Percentiles rank a stretch among this genome's conserved stretches.
Conservation (phyloP, 2,329 filamentous ascomycete genomes). For the Byssoonygena ceratinophila region DNA sequence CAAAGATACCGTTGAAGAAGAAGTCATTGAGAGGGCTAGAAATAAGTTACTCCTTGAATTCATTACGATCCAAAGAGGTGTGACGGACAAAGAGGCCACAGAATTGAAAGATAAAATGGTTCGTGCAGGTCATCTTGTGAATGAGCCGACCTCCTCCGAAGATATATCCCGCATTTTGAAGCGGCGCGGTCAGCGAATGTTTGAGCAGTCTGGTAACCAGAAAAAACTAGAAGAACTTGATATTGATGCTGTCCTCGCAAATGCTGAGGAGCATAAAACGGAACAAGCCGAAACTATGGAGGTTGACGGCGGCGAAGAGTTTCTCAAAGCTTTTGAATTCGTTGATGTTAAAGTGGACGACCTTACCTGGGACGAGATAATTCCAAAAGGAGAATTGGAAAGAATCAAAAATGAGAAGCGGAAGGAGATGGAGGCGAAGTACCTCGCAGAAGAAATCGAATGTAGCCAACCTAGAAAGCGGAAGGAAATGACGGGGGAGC, state of each 20-base stretch:
- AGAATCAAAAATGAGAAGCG: constrained; percentile 84
- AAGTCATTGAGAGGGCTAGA: constrained; percentile 86
- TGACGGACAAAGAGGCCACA: constrained; percentile 85
- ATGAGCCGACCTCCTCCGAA: constrained; percentile 79
- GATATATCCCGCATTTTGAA: constrained; percentile 96
- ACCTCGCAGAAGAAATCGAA: constrained; percentile 69
- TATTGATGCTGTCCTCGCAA: constrained; percentile 92
- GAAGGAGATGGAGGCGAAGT: constrained; percentile 68
- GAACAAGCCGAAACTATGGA: constrained; percentile 90
- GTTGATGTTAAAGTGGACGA: constrained; percentile 92
- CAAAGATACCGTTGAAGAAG: constrained; percentile 96
- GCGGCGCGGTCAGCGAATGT: constrained; percentile 97
- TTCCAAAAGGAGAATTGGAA: constrained; percentile 83
- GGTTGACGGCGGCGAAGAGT: constrained; percentile 92
- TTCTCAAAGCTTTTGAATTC: constrained; percentile 79
- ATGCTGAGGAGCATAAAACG: constrained; percentile 93
- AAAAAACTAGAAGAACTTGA: constrained; percentile 87
- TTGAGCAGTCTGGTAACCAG: constrained; percentile 93
- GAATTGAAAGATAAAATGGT: constrained; percentile 69
- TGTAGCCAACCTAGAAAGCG: constrained; percentile 71
- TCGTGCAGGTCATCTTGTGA: constrained; percentile 48
- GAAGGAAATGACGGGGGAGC: constrained; percentile 51
- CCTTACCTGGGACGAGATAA: constrained; percentile 96
- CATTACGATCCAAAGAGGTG: constrained; percentile 90
- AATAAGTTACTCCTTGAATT: constrained; percentile 98